Conservation (phyloP, 495 filamentous ascomycete species). For the Cercophora samala region DNA sequence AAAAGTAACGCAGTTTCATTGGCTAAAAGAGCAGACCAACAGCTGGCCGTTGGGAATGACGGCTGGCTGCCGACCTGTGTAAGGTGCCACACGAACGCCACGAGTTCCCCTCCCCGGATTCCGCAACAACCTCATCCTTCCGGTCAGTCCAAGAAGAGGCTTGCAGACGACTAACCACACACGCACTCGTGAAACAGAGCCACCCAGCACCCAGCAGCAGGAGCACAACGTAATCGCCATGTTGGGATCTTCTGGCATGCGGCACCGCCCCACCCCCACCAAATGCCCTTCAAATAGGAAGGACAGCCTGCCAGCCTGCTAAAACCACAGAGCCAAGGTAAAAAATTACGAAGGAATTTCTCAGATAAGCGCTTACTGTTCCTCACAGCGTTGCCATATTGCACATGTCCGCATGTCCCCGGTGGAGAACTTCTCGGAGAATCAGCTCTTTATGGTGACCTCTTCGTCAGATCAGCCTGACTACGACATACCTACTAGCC, state of each 20-base stretch:
- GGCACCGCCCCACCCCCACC: not conserved
- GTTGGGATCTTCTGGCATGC: not conserved
- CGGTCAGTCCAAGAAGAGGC: too few relatives aligned
- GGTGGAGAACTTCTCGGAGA: not conserved
- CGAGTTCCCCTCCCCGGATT: not conserved
- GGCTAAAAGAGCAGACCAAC: not conserved
- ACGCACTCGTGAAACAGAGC: not conserved
- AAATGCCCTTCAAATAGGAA: not conserved
- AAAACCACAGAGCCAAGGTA: not conserved
- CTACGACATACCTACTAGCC: not conserved
- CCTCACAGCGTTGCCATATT: not conserved
- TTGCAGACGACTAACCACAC: too few relatives aligned
- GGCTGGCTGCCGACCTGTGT: slow-evolving; percentile 2
- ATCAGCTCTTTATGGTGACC: not conserved
- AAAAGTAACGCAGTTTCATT: not conserved
- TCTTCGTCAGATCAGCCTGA: not conserved
- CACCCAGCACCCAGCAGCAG: too few relatives aligned
- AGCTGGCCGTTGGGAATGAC: slow-evolving; percentile 6
- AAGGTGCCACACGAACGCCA: not conserved
- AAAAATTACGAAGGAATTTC: not conserved
- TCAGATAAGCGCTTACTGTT: not conserved
- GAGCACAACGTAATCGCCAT: not conserved
- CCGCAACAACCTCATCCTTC: not conserved
- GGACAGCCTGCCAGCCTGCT: not conserved
- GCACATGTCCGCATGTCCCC: not conserved